Base-by-base conservation (phyloP, 2,329 filamentous ascomycete species). In the Alternaria triticimaculans region DNA sequence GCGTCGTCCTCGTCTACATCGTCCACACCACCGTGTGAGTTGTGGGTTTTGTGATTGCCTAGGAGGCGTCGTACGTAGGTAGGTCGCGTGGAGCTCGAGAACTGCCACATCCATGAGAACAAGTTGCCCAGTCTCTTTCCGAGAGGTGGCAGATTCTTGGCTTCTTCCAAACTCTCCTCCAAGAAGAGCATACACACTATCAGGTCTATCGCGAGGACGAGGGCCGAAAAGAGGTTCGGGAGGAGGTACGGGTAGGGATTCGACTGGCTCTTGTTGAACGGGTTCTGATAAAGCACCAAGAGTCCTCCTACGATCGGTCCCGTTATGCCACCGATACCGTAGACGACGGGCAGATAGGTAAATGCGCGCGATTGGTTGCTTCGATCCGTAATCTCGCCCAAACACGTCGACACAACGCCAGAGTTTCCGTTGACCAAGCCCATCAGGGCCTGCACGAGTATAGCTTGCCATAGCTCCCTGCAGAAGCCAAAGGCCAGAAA, bases 311-410 rank as follows among this genome's bases (percentile, higher is more conserved):
- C 82, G 2, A 96, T 89, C 0, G 96, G 96, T 0, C 96, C 96
- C 0, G 94, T 96, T 65, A 99, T 97, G 46, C 92, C 93, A 18
- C 96, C 96, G 33, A 99, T 84, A 5, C 95, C 95, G 80, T 99
- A 99, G n/a, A 98, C 90, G 43, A 98, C 91, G 0, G 96, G 96
- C 45, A 99, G 84, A 82, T 97, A 99, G 2, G 92, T 96, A 74
- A 99, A 99, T 0, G 94, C 96, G 57, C 88, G 87, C 75, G 93
- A 96, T 84, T 99, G 96, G 79, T 99, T 99, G 67, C 91, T 96
- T 58, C 93, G 89, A 77, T 98, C 94, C 2, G 96, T 99, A 56
- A 99, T 91, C 80, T 99, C 96, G 44, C 96, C 96, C 53, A 99
- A 81, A 53, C 95, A 97, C 0, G 96, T 97, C 8, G 93, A 95